Evolutionary conservation across 805 yeast genomes (phyloP), one percentile per base, ranked within the genome.

Genomic region (Metschnikowia corniflorae): DNA sequence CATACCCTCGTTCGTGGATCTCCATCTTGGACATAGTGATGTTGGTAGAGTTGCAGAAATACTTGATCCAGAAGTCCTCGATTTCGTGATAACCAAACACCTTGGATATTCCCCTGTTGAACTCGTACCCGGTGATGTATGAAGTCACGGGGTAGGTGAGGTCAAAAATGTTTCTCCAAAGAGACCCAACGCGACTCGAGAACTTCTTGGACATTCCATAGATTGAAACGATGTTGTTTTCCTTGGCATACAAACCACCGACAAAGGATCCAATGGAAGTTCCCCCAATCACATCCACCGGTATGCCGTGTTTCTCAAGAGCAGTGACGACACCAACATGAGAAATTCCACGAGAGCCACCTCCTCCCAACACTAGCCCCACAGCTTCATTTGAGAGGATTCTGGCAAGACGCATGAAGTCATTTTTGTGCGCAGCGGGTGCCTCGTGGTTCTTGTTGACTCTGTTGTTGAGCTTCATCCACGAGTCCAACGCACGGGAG

Each of bases 21-120:
- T 93, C 98, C 95, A 91, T 93, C 16, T 87, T 77, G 0, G 97
- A 89, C 47, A 88, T 85, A 3, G 98, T 93, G 35, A 91, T 86
- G 55, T 91, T 91, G 12, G 98, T 91, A 1, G 97, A 86, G 55
- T 93, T 91, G 53, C 93, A 80, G 55, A 77, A 91, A 57, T 77
- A 91, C 43, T 75, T 80, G 42, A 91, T 73, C 98, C 98, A 91
- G 58, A 91, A 91, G 56, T 91, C 98, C 57, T 91, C 98, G 47
- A 91, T 87, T 51, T 96, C 80, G 10, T 81, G 75, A 46, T 86
- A 91, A 0, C 97, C 97, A 64, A 91, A 85, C 0, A 86, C 78
- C 58, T 93, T 91, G 96, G 97, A 93, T n/a, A 91, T 78, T 33
- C 98, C 97, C 48, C 97, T 71, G 59, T 91, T 91, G 61, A 91